A percentile compares a stretch with the other conserved stretches of the same genome.
These are phyloP conservation scores for Russula ochroleuca DNA, from an alignment of 768 basidiomycete species.

Conservation along the genomic window DNA sequence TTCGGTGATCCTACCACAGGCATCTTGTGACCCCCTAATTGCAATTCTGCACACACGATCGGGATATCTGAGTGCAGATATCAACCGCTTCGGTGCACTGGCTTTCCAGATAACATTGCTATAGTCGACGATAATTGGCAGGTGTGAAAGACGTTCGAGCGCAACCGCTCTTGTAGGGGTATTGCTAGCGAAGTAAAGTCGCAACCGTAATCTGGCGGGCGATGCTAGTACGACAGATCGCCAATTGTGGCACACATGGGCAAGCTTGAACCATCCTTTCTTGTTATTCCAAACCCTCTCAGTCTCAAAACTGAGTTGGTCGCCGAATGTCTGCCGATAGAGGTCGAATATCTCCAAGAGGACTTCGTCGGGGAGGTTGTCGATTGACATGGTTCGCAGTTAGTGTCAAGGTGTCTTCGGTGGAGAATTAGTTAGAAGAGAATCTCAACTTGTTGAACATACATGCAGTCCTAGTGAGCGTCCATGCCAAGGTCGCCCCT, in stretches of 20 bases:
- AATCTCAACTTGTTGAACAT: not conserved
- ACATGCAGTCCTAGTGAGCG: no score
- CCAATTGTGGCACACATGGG: not conserved
- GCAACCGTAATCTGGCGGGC: not conserved
- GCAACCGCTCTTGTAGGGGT: not conserved
- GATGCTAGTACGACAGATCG: not conserved
- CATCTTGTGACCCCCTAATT: no score
- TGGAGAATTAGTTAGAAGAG: not conserved
- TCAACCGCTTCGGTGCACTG: not conserved
- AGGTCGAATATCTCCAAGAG: not conserved
- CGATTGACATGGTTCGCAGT: not conserved
- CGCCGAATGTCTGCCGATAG: not conserved
- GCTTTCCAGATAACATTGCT: no score
- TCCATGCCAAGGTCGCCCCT: no score
- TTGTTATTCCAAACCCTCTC: not conserved
- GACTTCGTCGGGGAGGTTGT: not conserved
- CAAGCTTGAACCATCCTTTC: slow-evolving; percentile 5
- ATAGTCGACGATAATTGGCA: not conserved
- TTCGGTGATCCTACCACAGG: not conserved
- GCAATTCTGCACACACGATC: not conserved
- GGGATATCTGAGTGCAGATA: not conserved
- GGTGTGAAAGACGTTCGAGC: not conserved
- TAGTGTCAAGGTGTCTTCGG: not conserved
- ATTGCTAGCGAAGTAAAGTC: not conserved
- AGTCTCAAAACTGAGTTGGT: not conserved